These are phyloP conservation scores for Ophiostoma sp. DNA, from an alignment of 2,329 filamentous ascomycete genomes.

Conservation along the genomic window DNA sequence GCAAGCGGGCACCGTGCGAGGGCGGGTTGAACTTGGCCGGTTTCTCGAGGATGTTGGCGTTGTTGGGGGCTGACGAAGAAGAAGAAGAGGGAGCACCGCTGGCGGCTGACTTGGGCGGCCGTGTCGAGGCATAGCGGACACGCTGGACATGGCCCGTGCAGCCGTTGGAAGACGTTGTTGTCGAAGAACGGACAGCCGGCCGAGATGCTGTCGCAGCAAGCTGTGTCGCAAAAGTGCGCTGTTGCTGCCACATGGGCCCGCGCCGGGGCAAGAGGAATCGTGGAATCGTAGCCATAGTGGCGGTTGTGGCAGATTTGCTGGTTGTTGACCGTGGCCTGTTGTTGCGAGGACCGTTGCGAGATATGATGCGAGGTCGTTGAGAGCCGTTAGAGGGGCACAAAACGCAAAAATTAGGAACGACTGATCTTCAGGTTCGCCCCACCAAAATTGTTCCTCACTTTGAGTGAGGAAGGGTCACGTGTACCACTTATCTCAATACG, in stretches of 20 bases:
- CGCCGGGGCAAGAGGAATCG: slow-evolving; percentile 68
- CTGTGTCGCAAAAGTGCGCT: slow-evolving; percentile 25
- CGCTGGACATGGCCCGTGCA: slow-evolving; percentile 12
- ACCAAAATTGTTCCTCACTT: neutral
- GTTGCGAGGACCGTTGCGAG: neutral
- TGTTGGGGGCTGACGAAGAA: slow-evolving; percentile 40
- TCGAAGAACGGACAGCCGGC: slow-evolving; percentile 20
- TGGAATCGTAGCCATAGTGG: slow-evolving; percentile 54
- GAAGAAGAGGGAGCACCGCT: slow-evolving; percentile 30
- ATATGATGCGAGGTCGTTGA: neutral
- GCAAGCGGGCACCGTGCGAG: slow-evolving; percentile 75
- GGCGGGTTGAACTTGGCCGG: slow-evolving; percentile 89
- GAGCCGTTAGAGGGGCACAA: neutral
- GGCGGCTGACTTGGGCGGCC: slow-evolving; percentile 29
- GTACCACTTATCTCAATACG: neutral
- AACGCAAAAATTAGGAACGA: neutral
- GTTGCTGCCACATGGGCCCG: slow-evolving; percentile 54
- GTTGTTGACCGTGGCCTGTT: neutral
- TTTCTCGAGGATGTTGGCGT: slow-evolving; percentile 67
- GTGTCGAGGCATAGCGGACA: slow-evolving; percentile 25
- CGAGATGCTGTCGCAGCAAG: neutral
- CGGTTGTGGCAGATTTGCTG: neutral
- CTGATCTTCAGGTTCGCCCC: neutral
- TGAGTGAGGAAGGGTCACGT: slow-evolving; percentile 3
- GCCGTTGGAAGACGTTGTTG: neutral